Base-by-base conservation (phyloP, 768 basidiomycete species). In the Calocybe indica region DNA sequence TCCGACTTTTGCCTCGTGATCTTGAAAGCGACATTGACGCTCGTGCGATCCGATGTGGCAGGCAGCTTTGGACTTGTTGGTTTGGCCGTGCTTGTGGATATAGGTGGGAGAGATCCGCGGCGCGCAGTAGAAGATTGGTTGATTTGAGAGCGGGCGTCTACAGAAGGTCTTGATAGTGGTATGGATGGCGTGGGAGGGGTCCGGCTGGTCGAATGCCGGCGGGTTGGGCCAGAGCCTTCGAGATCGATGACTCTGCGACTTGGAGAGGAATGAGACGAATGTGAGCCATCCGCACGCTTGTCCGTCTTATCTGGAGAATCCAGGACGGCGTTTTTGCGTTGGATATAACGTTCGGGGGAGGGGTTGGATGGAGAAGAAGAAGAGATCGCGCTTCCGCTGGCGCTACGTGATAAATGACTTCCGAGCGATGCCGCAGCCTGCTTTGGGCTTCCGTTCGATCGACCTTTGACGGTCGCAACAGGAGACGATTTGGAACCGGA, bases 241-340 rank as follows among this genome's bases (percentile, higher is more conserved):
- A 84, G 66, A 48, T 88, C 85, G 35, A 73, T 52, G 44, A 74
- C 66, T 63, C 78, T 85, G 14, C 81, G 79, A 52, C 69, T 72
- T 0, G 85, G 82, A 8, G 85, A 83, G 5, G 82, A 72, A 52
- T 81, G 76, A 1, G 76, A 67, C 6, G 78, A 79, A 30, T 80
- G 77, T 22, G 76, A 67, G 13, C 70, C 60, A 31, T 72, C 68
- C 15, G 52, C 35, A 36, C 65, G 74, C 52, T 71, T 78, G 40
- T 84, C 82, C 40, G 62, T 54, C 44, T 67, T 67, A 54, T 78
- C 74, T 34, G 79, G 80, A 7, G 22, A 22, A 22, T 22, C 42
- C 28, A 43, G 42, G 42, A 31, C 22, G 22, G 22, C 4, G 4
- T 22, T 22, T 22, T 22, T 22, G 45, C 80, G 80, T 45, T 69